Evolutionary conservation across 192 early-diverging fungal genomes (phyloP), one percentile per base, ranked within the genome.

Genomic region (Linnemannia exigua): DNA sequence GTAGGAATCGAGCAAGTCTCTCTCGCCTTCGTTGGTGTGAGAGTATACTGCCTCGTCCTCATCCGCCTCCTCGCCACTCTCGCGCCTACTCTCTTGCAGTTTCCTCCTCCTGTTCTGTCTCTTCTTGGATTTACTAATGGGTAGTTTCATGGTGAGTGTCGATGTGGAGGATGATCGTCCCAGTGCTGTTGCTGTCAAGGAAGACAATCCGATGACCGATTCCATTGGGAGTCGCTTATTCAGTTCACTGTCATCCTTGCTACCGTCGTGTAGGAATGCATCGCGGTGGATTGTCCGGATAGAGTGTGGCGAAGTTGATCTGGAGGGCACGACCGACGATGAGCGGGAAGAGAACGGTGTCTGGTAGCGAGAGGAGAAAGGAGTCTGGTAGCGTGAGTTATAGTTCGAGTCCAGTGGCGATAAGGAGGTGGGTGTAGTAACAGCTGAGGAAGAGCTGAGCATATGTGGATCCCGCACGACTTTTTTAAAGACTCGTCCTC

Each of bases 401-500:
- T 37, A 15, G 37, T 14, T 73, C 33, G 70, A 73, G 11, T 68
- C 70, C 36, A 69, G 28, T 6, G 52, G 76, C 41, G 72, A 74
- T 11, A 54, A 15, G 3, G 69, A 72, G 16, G 33, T 48, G 50
- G 72, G 72, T 7, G 67, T 47, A 33, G 38, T 70, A 6, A 41
- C 68, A 8, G 36, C 37, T n/a, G 68, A 70, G 20, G 68, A 36
- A 35, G 68, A 41, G 38, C n/a, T 70, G 68, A 58, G 50, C 28
- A n/a, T 48, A 14, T 73, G 47, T 50, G 68, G 33, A 4, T 70
- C 22, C 38, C 63, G n/a, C 4, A 38, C 35, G 6, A 68, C 67
- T 25, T 63, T 76, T 76, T 75, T 71, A 19, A 79, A 79, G 25
- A 76, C 73, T 35, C 77, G 33, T 46, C 83, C 77, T 8, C 83